These are phyloP conservation scores for Macrocybe gigantea DNA, from an alignment of 768 basidiomycete species.

Conservation along the genomic window DNA sequence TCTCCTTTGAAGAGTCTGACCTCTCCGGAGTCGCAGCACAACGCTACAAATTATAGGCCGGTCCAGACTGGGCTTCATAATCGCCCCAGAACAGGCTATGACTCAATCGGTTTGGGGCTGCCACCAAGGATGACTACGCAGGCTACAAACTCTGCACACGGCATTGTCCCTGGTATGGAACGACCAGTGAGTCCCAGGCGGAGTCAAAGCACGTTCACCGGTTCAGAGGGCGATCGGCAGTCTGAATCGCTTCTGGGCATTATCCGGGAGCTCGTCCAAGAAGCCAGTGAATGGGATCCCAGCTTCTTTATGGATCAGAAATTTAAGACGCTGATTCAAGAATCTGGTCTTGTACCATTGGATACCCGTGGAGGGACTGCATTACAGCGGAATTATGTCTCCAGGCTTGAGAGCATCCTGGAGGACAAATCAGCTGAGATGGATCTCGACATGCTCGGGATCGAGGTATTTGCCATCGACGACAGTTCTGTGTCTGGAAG, in stretches of 20 bases:
- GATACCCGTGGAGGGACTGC: no score
- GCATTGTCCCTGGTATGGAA: background rate
- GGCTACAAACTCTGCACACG: background rate
- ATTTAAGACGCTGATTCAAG: slow-evolving; percentile 39
- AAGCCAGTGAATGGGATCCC: slow-evolving; percentile 45
- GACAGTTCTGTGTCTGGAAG: background rate
- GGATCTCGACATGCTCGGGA: slow-evolving; percentile 15
- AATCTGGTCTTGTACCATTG: slow-evolving; percentile 10
- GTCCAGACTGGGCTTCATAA: background rate
- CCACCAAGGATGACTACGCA: background rate
- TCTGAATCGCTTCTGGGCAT: slow-evolving; percentile 31
- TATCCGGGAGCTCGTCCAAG: slow-evolving; percentile 43
- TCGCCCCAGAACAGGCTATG: background rate
- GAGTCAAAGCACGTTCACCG: background rate
- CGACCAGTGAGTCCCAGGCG: background rate
- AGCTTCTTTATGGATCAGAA: slow-evolving; percentile 40
- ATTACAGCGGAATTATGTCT: background rate
- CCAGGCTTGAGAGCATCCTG: background rate
- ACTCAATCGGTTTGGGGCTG: background rate
- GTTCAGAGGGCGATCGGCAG: slow-evolving; percentile 11
- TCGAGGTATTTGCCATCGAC: slow-evolving; percentile 14
- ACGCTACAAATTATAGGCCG: background rate
- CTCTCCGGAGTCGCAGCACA: background rate
- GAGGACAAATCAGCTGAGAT: slow-evolving; percentile 13
- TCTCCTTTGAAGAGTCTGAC: background rate